Base-by-base conservation (phyloP, 805 yeast genomes). In the Pichia exigua region DNA sequence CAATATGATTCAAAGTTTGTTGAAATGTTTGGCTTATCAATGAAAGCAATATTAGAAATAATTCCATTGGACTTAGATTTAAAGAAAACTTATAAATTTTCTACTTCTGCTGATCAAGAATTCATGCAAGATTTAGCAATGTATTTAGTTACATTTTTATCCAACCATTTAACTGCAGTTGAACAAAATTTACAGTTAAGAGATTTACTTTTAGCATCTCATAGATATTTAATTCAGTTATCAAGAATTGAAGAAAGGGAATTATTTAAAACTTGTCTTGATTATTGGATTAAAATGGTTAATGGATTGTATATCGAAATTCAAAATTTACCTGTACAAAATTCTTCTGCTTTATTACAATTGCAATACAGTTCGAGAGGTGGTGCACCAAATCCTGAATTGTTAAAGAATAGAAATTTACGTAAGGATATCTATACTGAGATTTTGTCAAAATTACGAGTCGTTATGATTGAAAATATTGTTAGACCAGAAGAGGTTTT, bases 401-500 rank as follows among this genome's bases (percentile, higher is more conserved):
- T 83, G 17, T 75, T 91, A 58, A 83, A 83, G n/a, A 81, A 81
- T 61, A 83, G 77, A 67, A 91, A 95, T 10, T 76, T 92, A 52
- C 84, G 97, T 67, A 89, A 85, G 65, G 95, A 92, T 69, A 79
- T 79, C 49, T 94, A 94, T 65, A 73, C 81, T n/a, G 78, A 79
- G 26, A 74, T 94, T 43, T 77, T 94, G 59, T 83, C 97, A 4
- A 83, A 83, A 63, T 76, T 94, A 62, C 82, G 99, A 70, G 74
- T 85, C 54, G 96, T 95, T n/a, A 85, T 94, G 65, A 94, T 94
- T 62, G 98, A 91, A 70, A 87, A 87, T 62, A 94, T 94, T 99
- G 99, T 88, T 1, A 83, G 96, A 67, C 99, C 99, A 3, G 99
- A 94, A 69, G 99, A 94, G 72, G 99, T 94, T 50, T 76, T 94